Base-by-base conservation (phyloP, 345 rosid genomes). In the Gossypium sturtianum region DNA sequence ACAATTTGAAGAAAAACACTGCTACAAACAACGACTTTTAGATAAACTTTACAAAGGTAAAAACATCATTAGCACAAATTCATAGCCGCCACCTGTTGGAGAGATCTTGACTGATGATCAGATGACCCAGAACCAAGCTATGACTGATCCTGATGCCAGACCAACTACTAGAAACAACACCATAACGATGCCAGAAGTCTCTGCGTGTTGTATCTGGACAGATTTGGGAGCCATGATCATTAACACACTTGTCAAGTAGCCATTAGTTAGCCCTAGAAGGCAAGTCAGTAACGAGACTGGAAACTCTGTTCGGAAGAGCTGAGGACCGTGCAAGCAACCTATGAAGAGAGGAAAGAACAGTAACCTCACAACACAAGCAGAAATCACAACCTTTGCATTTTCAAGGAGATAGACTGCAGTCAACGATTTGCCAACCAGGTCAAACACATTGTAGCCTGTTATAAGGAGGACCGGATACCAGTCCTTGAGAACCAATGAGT, bases 51-150 rank as follows among this genome's bases (percentile, higher is more conserved):
- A 71, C 52, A 41, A 29, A n/a, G 13, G 43, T 70, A 15, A 70
- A 53, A 9, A 71, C 49, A 54, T 12, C 74, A 56, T 17, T 71
- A 52, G 34, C 5, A 41, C 10, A 17, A 27, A 53, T 70, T 41
- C 73, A 54, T 1, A 11, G 27, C 64, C 20, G 43, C n/a, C 63
- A 16, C 34, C 9, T n/a, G 27, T 34, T 54, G 16, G 22, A 7
- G 51, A 52, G 65, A 41, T n/a, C 51, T 34, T 20, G 52, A 51
- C 29, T 34, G 3, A 48, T 48, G 51, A 73, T 91, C 84, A 94
- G 67, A 92, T 85, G 34, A 89, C 95, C 98, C 97, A 94, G 72
- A 94, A 87, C 97, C 98, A 94, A 76, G 86, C 83, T 49, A 85
- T 75, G 57, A 87, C 75, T 47, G 90, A 89, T 49, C 97, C 98